Evolutionary conservation across 1,284 basidiomycete genomes (phyloP), one percentile per base, ranked within the genome.

Genomic region (Blastosporella zonata): DNA sequence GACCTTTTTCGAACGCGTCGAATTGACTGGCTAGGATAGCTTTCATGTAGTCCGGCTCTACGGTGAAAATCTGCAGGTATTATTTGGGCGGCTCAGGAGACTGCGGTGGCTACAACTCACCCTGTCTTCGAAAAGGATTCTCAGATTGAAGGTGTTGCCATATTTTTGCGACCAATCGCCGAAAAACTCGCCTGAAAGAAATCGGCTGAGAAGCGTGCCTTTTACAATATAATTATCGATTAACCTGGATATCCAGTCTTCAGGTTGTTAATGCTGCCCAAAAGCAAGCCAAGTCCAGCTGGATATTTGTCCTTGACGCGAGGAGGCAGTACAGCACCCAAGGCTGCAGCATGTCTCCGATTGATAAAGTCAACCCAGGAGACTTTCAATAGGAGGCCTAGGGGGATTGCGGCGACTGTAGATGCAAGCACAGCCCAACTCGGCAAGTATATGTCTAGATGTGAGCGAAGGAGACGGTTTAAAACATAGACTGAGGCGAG

Each of bases 1-100:
- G 31, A 69, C 73, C 75, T 63, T 77, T 78, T 9, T 64, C 66
- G 52, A 66, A 77, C 1, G 68, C 62, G 23, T 69, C 59, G 28
- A 77, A 77, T 33, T 64, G 61, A 15, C 64, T 62, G 10, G 66
- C 59, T 7, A 68, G 55, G 7, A 68, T 59, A 10, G 54, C 55
- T 61, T 75, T 77, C 50, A 72, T 56, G 37, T 75, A 62, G 33
- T 70, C 68, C 2, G 73, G 73, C 39, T 75, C 72, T 2, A 52
- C 55, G 0, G 74, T 77, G 23, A 69, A 52, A 34, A 69, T 59
- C 60, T 62, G 9, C 22, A 22, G 27, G 29, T 23, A 21, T 42
- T 36, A 36, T 25, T 42, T 6, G 9, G 5, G 13, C n/a, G 21
- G 18, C 18, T 29, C 17, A 2, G 10, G 13, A 23, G 20, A 7